These are phyloP conservation scores for Sclerotinia spermophila DNA, from an alignment of 2,329 filamentous ascomycete genomes.

Conservation along the genomic window DNA sequence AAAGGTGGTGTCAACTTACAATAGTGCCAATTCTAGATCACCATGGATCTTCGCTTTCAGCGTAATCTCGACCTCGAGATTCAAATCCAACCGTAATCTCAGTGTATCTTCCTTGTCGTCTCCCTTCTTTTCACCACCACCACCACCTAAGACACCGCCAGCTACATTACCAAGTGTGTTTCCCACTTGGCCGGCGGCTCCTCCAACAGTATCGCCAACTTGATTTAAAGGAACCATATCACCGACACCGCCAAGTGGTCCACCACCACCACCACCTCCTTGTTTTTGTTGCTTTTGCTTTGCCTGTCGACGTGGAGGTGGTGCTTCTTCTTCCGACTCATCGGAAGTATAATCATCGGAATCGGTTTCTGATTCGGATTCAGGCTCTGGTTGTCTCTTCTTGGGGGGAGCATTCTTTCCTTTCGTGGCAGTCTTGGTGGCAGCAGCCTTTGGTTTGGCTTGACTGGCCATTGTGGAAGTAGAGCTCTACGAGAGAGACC, in stretches of 20 bases:
- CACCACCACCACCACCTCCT: constrained; percentile 12
- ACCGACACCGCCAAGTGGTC: constrained; percentile 12
- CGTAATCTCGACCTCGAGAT: constrained; percentile 76
- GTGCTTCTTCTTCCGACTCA: constrained; percentile 14
- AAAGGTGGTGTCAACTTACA: constrained; percentile 27
- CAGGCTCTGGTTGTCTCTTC: constrained; percentile 4
- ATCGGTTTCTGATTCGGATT: constrained; percentile 12
- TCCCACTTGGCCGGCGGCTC: constrained; percentile 8
- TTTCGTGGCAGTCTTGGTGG: constrained; percentile 11
- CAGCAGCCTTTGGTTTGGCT: constrained; percentile 15
- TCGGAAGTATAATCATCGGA: constrained; percentile 15
- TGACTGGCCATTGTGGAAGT: constrained; percentile 13
- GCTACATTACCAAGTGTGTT: constrained; percentile 15
- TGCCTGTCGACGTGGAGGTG: constrained; percentile 13
- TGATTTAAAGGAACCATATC: constrained; percentile 17
- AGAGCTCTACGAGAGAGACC: background rate
- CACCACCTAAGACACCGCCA: constrained; percentile 2
- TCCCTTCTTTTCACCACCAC: constrained; percentile 23
- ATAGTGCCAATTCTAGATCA: constrained; percentile 63
- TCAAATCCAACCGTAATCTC: constrained; percentile 67
- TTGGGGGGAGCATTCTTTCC: constrained; percentile 15
- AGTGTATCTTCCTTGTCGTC: constrained; percentile 49
- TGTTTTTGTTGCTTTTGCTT: constrained; percentile 14
- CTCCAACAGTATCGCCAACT: constrained; percentile 15
- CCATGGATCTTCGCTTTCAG: constrained; percentile 78